These are phyloP conservation scores for Cordia subcordata DNA, from an alignment of 257 asterid species.

Conservation along the genomic window DNA sequence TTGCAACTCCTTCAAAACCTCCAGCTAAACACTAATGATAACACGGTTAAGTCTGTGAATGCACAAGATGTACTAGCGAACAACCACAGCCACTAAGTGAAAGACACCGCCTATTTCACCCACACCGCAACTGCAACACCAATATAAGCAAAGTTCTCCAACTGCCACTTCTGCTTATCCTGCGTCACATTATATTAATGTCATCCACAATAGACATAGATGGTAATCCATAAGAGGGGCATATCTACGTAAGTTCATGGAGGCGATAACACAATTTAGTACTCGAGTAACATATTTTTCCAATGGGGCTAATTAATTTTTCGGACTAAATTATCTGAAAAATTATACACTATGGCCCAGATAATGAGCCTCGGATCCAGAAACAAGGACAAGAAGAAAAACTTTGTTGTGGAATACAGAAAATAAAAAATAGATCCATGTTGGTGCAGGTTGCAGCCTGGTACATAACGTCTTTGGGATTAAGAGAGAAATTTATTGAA, in stretches of 20 bases:
- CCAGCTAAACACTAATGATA: not conserved
- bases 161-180: constrained; percentile 18
- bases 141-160: not conserved
- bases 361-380: no score
- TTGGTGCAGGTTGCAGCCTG: not conserved
- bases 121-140: not conserved
- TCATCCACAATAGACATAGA: not conserved
- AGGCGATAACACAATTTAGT: no score
- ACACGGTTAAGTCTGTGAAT: not conserved
- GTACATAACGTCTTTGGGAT: no score
- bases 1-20: not conserved
- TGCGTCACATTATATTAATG: constrained; percentile 24
- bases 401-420: not conserved
- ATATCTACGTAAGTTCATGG: no score
- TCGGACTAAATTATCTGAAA: no score
- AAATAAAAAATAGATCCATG: constrained; percentile 7
- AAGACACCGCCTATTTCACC: not conserved
- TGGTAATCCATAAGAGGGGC: no score
- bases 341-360: no score
- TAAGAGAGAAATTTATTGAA: no score
- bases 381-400: constrained; percentile 15
- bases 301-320: no score
- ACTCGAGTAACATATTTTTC: no score
- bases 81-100: not conserved
- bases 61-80: no score